Evolutionary conservation across 2,329 filamentous ascomycete genomes (phyloP).

Genomic region (Trichoderma pleuroti): DNA sequence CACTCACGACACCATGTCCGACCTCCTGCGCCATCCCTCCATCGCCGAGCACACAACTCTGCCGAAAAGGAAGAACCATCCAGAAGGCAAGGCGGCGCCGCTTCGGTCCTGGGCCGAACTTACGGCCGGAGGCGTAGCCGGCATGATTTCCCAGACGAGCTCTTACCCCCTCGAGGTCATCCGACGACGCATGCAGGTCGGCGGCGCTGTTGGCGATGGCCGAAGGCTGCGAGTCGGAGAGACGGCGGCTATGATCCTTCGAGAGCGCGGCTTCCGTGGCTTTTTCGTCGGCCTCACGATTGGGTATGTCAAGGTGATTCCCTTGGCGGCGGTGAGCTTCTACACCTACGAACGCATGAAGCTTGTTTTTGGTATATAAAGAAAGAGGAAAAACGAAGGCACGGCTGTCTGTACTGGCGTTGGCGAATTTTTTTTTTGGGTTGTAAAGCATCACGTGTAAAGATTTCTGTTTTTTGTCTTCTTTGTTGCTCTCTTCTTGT

Average conservation of each 20-base stretch:
- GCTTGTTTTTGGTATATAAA: constrained; percentile 61
- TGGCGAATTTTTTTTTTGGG: not conserved
- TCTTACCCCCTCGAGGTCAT: constrained; percentile 95
- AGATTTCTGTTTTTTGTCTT: not conserved
- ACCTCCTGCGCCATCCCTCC: constrained; percentile 68
- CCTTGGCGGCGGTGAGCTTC: constrained; percentile 73
- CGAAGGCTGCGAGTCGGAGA: constrained; percentile 73
- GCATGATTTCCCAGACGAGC: constrained; percentile 82
- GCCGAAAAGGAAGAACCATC: constrained; percentile 53
- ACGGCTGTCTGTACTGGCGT: constrained; percentile 18
- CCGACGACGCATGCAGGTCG: constrained; percentile 90
- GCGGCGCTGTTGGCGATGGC: constrained; percentile 88
- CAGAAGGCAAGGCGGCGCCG: constrained; percentile 62
- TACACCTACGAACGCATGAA: constrained; percentile 65
- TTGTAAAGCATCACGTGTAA: not conserved
- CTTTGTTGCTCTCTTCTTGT: not conserved
- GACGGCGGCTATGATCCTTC: constrained; percentile 70
- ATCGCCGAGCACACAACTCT: constrained; percentile 74
- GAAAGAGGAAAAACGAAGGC: constrained; percentile 1
- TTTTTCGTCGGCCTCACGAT: constrained; percentile 94
- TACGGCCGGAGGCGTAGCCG: constrained; percentile 76
- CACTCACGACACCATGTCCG: constrained; percentile 86
- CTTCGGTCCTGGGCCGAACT: constrained; percentile 86
- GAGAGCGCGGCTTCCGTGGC: constrained; percentile 71
- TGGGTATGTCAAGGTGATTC: constrained; percentile 90